Conservation (phyloP, 2,329 filamentous ascomycete species). For the Nothophaeocryptopus gaeumannii region DNA sequence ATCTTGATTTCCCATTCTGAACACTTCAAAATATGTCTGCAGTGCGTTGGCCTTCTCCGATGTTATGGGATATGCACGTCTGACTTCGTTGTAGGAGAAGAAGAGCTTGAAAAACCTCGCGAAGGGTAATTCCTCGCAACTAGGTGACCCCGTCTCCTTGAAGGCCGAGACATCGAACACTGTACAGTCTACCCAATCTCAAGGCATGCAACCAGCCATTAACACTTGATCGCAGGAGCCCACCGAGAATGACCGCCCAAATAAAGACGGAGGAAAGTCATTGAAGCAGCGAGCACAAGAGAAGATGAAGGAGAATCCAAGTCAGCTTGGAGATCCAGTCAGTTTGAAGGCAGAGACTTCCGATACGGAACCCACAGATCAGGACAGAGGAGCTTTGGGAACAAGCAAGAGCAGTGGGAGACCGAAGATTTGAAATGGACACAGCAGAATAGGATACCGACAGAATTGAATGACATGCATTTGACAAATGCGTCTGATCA, state of each 20-base stretch:
- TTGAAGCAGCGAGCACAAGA: conserved; percentile 27
- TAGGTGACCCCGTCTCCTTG: conserved; percentile 38
- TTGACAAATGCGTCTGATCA: too few species aligned
- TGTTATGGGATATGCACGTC: not conserved
- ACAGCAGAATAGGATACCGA: too few species aligned
- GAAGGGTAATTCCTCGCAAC: conserved; percentile 30
- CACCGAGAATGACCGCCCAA: conserved; percentile 19
- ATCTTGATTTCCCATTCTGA: too few species aligned
- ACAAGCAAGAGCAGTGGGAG: conserved; percentile 28
- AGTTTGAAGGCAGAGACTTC: conserved; percentile 37
- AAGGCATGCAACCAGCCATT: not conserved
- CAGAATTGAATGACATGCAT: too few species aligned
- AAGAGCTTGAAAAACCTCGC: conserved; percentile 27
- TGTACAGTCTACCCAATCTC: conserved; percentile 1
- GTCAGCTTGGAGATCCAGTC: conserved; percentile 37
- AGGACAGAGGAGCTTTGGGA: conserved; percentile 33
- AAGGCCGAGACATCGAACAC: conserved; percentile 36
- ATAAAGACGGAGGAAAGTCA: conserved; percentile 15
- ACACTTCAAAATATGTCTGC: not conserved
- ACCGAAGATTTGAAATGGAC: conserved; percentile 31
- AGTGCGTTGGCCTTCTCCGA: not conserved
- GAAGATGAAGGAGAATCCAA: conserved; percentile 33
- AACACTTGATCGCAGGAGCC: conserved; percentile 8
- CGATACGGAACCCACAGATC: conserved; percentile 33
- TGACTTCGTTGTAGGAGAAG: conserved; percentile 7